Conservation (phyloP, 75 land plant genomes). For the Pinus tabuliformis region DNA sequence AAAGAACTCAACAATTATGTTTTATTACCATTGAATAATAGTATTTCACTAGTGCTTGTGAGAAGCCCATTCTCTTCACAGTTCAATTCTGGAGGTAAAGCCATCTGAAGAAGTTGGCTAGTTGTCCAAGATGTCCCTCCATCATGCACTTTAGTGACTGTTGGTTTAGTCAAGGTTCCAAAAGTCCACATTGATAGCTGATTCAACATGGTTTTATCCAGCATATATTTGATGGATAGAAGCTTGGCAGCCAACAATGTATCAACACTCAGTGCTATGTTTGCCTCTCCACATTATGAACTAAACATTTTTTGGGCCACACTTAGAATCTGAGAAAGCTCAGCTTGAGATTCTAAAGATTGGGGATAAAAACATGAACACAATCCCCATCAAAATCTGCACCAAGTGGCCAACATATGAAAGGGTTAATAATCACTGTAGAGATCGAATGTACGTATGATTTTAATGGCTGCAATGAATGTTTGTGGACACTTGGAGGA, state of each 20-base stretch:
- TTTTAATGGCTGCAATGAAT: conserved; percentile 74
- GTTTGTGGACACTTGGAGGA: conserved; percentile 85
- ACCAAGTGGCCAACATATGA: conserved; percentile 58
- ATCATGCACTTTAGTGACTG: conserved; percentile 42
- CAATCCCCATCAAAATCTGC: conserved; percentile 99
- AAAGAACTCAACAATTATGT: conserved; percentile 27
- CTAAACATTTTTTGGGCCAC: conserved; percentile 71
- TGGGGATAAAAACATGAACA: conserved; percentile 80
- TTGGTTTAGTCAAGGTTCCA: conserved; percentile 38
- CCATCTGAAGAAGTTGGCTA: conserved; percentile 48
- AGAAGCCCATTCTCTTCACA: conserved; percentile 32
- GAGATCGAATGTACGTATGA: conserved; percentile 57
- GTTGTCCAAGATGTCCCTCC: conserved; percentile 67
- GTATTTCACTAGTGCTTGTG: conserved; percentile 49
- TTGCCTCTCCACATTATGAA: conserved; percentile 65
- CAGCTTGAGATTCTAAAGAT: conserved; percentile 72
- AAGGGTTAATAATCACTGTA: conserved; percentile 77
- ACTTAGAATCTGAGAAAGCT: conserved; percentile 63
- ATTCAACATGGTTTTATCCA: conserved; percentile 49
- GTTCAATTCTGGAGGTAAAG: conserved; percentile 48
- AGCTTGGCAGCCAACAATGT: conserved; percentile 56
- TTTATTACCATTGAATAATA: conserved; percentile 26
- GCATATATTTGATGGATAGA: conserved; percentile 13
- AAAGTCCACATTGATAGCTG: conserved; percentile 69
- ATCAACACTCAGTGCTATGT: conserved; percentile 68